Percentiles rank a stretch among this genome's conserved stretches.
phyloP scores from a whole-genome alignment of 108 stramenopile species.

The Aurantiochytrium sp. region DNA sequence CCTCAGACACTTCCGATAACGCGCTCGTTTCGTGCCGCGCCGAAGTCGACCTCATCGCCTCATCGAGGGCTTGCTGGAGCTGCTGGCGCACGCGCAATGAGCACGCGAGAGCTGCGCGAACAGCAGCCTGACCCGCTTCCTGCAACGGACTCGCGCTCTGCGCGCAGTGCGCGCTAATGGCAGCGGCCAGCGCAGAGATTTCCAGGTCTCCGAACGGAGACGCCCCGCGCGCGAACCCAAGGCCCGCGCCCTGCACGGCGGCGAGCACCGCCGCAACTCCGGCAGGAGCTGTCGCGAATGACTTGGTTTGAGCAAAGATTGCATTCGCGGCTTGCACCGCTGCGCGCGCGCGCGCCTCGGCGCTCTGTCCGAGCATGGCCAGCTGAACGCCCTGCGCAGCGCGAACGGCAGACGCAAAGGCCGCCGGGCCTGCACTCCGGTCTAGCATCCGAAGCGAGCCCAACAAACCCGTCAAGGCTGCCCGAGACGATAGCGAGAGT shows the following conservation, averaged over 20 bases:
- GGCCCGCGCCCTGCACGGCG: neutral
- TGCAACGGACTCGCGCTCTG: neutral
- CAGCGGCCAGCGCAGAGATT: neutral
- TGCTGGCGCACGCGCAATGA: neutral
- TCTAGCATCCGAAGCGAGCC: neutral
- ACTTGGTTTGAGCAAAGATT: neutral
- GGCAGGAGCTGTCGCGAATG: neutral
- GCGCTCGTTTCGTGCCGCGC: too few relatives aligned
- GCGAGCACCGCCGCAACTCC: neutral
- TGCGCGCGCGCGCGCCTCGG: neutral
- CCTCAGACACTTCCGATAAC: too few relatives aligned
- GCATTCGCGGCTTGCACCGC: neutral
- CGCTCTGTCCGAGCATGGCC: neutral
- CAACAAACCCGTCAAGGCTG: neutral
- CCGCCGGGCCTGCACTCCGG: neutral
- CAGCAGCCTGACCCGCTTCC: neutral
- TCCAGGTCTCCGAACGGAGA: neutral
- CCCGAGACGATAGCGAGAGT: neutral
- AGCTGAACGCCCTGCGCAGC: neutral
- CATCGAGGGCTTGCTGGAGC: neutral
- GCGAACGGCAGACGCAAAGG: neutral
- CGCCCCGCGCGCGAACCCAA: neutral
- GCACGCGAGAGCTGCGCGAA: neutral
- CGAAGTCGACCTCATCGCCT: neutral
- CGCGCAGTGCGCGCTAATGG: neutral